Evolutionary conservation across 1,284 basidiomycete genomes (phyloP), one percentile per base, ranked within the genome.

Genomic region (Caloboletus inedulis): DNA sequence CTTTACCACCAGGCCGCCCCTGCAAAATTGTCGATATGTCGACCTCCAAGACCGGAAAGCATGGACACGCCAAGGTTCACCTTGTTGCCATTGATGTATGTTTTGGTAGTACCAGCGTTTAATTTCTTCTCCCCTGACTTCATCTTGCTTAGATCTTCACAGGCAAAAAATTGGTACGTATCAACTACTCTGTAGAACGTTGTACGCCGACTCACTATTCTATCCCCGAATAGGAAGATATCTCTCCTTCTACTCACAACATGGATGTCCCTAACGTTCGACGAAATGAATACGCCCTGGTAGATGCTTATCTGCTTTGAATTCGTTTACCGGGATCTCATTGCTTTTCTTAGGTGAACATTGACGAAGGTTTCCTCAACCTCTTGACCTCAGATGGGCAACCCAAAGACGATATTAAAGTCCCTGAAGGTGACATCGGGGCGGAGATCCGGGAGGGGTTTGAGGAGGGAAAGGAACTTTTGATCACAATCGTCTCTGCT

Each of bases 21-120:
- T 99, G 96, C 92, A 98, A 98, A 83, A 96, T 97, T 76, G 87
- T 95, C 66, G 94, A 94, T 69, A 99, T 99, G 96, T 98, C 95
- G 61, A 99, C 97, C 78, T 99, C 96, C 72, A 99, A 99, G 85
- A 97, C 94, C 50, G 94, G 94, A 62, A 94, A 94, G 86, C 96
- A 98, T 82, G 96, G 96, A 70, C 97, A 99, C 82, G 96, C 97
- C 76, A 99, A 99, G 80, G 96, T 98, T 72, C 94, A 99, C 79
- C 84, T 99, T 64, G 85, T 98, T 69, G 97, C 87, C 72, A 90
- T 90, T 72, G 97, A 99, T 79, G 95, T 95, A 70, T 65, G 91
- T 81, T 42, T 46, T 45, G 27, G 39, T 52, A 46, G 47, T 33
- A 19, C 23, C 45, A 37, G 49, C 39, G 52, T 54, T 51, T 61